Conservation (phyloP, 176 grass and related monocot species). For the Triticum dicoccoides region DNA sequence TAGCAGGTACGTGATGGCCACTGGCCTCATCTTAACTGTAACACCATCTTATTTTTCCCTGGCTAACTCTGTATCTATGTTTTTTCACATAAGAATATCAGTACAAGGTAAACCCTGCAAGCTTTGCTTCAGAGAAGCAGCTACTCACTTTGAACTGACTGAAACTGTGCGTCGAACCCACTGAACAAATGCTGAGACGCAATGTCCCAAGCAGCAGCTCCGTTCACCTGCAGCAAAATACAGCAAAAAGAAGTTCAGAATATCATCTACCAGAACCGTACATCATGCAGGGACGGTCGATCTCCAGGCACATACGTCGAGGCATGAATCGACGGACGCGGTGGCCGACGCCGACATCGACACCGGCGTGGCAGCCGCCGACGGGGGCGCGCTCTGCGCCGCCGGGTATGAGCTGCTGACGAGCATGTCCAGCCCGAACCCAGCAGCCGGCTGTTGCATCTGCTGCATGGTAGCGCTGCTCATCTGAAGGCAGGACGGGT, state of each 20-base stretch:
- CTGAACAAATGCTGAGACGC: conserved; percentile 47
- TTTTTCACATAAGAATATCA: conserved; percentile 5
- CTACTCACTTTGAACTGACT: conserved; percentile 70
- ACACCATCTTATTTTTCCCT: neutral
- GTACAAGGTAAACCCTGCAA: neutral
- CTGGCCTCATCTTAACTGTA: neutral
- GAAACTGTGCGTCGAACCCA: conserved; percentile 54
- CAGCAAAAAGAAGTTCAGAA: conserved; percentile 20
- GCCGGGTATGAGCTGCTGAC: conserved; percentile 37
- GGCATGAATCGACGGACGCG: conserved; percentile 41
- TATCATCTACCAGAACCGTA: neutral
- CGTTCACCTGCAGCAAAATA: conserved; percentile 48
- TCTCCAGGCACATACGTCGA: conserved; percentile 48
- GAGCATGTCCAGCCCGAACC: conserved; percentile 58
- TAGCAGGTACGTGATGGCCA: neutral
- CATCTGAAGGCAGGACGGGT: conserved; percentile 63
- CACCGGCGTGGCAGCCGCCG: neutral
- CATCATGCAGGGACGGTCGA: neutral
- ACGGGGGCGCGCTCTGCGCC: neutral
- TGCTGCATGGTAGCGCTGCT: conserved; percentile 49
- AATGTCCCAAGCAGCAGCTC: conserved; percentile 59
- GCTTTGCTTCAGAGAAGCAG: conserved; percentile 14
- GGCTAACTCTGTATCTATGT: conserved; percentile 6
- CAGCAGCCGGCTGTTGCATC: conserved; percentile 11
- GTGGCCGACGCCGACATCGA: neutral